Conservation (phyloP, 495 filamentous ascomycete species). For the Penicillium ochrochloron region DNA sequence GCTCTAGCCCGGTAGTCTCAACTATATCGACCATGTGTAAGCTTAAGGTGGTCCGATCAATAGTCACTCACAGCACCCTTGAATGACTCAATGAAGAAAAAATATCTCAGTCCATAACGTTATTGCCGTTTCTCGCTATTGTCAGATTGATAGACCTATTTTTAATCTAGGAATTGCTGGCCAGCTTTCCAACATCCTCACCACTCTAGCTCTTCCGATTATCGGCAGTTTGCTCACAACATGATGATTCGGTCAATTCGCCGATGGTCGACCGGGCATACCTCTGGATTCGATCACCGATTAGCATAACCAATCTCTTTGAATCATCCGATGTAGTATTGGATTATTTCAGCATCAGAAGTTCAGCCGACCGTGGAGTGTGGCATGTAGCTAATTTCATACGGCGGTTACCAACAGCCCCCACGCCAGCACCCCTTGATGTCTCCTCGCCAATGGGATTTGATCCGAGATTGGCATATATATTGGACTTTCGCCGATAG, state of each 20-base stretch:
- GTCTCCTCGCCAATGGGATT: not conserved
- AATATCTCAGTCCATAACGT: not conserved
- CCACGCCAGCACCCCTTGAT: not conserved
- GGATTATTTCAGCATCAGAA: not conserved
- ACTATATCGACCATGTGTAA: not conserved
- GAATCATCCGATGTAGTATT: slow-evolving; percentile 5
- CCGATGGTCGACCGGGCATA: not conserved
- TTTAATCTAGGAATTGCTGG: not conserved
- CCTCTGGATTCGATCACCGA: not conserved
- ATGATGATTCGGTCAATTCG: not conserved
- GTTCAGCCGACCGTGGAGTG: not conserved
- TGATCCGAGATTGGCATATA: not conserved
- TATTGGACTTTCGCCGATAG: not conserved
- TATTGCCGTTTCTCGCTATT: not conserved
- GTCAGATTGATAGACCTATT: not conserved
- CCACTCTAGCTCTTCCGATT: slow-evolving; percentile 2
- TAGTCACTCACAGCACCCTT: not conserved
- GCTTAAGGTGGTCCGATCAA: not conserved
- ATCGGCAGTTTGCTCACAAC: slow-evolving; percentile 12
- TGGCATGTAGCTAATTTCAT: not conserved
- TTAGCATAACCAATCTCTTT: not conserved
- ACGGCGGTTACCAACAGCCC: not conserved
- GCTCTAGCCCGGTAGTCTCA: too few relatives aligned
- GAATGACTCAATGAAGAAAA: not conserved
- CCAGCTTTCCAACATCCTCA: not conserved